These are phyloP conservation scores for Penicillium rolfsii DNA, from an alignment of 2,329 filamentous ascomycete species.

Conservation along the genomic window DNA sequence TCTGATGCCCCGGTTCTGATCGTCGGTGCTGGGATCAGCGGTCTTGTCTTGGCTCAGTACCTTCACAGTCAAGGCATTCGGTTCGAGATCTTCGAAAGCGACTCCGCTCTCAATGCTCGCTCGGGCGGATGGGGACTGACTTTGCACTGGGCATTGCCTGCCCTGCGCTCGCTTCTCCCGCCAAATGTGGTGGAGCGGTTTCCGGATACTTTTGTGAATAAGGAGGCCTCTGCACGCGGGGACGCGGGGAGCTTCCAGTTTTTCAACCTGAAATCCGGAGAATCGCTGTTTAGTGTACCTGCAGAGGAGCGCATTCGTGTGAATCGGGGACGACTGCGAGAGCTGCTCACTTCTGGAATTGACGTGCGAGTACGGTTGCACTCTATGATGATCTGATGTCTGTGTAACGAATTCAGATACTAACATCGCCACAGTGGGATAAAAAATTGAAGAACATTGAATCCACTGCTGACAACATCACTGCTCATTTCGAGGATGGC, in stretches of 20 bases:
- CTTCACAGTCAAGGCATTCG: slow-evolving; percentile 40
- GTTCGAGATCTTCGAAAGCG: slow-evolving; percentile 48
- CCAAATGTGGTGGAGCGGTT: slow-evolving; percentile 51
- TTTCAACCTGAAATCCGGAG: slow-evolving; percentile 58
- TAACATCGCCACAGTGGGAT: slow-evolving; percentile 37
- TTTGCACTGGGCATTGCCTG: slow-evolving; percentile 63
- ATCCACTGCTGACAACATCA: slow-evolving; percentile 42
- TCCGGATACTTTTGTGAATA: slow-evolving; percentile 58
- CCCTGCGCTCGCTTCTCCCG: slow-evolving; percentile 57
- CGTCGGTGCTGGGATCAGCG: slow-evolving; percentile 49
- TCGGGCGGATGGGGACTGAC: slow-evolving; percentile 66
- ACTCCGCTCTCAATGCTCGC: slow-evolving; percentile 51
- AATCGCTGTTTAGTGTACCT: slow-evolving; percentile 51
- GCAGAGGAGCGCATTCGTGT: slow-evolving; percentile 55
- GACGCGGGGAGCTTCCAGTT: slow-evolving; percentile 57
- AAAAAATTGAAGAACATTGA: slow-evolving; percentile 43
- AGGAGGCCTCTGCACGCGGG: slow-evolving; percentile 53
- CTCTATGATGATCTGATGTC: not conserved
- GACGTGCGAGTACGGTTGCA: slow-evolving; percentile 48
- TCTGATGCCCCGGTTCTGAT: slow-evolving; percentile 45
- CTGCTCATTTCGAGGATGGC: slow-evolving; percentile 54
- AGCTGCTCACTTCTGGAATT: slow-evolving; percentile 52
- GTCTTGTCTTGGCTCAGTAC: slow-evolving; percentile 48
- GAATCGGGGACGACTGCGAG: slow-evolving; percentile 51
- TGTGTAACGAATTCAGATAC: not conserved